Base-by-base conservation (phyloP, 2,329 filamentous ascomycete species). In the Claviceps digitariae region DNA sequence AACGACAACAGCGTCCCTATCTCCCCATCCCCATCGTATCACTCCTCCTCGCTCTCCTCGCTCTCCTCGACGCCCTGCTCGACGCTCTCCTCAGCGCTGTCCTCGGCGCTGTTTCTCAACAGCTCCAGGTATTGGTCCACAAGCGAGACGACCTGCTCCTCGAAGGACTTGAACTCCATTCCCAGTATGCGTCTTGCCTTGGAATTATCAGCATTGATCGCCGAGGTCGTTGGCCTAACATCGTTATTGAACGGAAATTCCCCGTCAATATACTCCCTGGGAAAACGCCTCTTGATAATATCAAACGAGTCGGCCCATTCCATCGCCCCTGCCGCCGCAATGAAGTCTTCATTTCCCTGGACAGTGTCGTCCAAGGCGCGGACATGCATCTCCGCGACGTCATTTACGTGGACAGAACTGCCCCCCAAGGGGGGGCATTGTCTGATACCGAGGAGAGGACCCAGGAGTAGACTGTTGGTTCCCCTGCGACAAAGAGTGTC, bases 231-330 rank as follows among this genome's bases (percentile, higher is more conserved):
- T 3, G 47, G 55, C 27, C 27, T 45, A 13, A 53, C 40, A 29
- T 48, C 48, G 1, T 52, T 46, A 15, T 56, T 54, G 40, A 61
- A 45, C 6, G 53, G 51, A 36, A 59, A 57, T 15, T 57, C 48
- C 10, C 58, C 60, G 7, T 59, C 55, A 1, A 54, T 40, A 17
- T 56, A 57, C n/a, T 56, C 51, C 12, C 40, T 52, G 5, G 55
- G 52, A 31, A 31, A 72, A 29, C 58, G 57, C 21, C 60, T 55
- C 47, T 64, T 61, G 4, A 66, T 68, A 49, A 73, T 68, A 20
- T 65, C 63, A 46, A 67, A 66, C 0, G 66, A 63, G 25, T 71
- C 67, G 46, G 69, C 67, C 71, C 69, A 74, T 31, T 69, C 63
- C 55, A 55, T 45, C 3, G 44, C 13, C 1, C 17, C 52, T 12